phyloP scores from a whole-genome alignment of 352 stramenopile genomes.

The Phytopythium cucurbitacearum region DNA sequence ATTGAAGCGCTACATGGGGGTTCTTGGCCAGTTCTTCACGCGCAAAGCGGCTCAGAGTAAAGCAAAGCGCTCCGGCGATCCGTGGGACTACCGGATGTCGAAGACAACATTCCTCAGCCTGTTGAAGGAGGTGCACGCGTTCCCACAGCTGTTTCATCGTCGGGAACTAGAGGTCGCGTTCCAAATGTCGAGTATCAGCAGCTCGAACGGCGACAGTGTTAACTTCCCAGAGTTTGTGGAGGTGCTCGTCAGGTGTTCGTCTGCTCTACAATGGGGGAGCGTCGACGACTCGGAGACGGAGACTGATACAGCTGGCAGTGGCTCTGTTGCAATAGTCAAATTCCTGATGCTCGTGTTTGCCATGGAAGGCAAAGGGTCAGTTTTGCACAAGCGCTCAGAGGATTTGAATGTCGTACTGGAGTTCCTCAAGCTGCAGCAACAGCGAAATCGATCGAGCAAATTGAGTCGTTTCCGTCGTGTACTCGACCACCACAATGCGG shows the following conservation, averaged over 20 bases:
- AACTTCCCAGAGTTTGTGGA: slow-evolving; percentile 67
- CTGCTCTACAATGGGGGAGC: slow-evolving; percentile 38
- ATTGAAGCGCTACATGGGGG: slow-evolving; percentile 36
- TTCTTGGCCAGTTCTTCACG: slow-evolving; percentile 40
- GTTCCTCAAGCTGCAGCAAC: slow-evolving; percentile 42
- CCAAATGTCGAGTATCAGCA: slow-evolving; percentile 23
- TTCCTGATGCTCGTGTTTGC: slow-evolving; percentile 78
- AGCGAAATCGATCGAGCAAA: slow-evolving; percentile 28
- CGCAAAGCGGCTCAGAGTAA: slow-evolving; percentile 15
- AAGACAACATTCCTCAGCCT: slow-evolving; percentile 30
- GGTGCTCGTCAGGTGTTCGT: slow-evolving; percentile 43
- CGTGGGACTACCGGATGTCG: slow-evolving; percentile 22
- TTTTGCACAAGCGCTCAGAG: slow-evolving; percentile 51
- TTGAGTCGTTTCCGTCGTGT: slow-evolving; percentile 42
- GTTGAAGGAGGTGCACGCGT: slow-evolving; percentile 48
- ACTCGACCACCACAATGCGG: slow-evolving; percentile 21
- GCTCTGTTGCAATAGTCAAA: slow-evolving; percentile 40
- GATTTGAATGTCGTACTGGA: slow-evolving; percentile 49
- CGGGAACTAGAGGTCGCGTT: slow-evolving; percentile 48
- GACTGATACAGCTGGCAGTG: slow-evolving; percentile 2
- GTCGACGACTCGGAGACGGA: background rate
- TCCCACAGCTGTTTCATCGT: slow-evolving; percentile 56
- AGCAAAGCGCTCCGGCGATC: slow-evolving; percentile 7
- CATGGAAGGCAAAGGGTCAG: slow-evolving; percentile 62
- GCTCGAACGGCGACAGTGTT: slow-evolving; percentile 19